These are phyloP conservation scores for Alternaria triticina DNA, from an alignment of 2,329 filamentous ascomycete genomes.

Conservation along the genomic window DNA sequence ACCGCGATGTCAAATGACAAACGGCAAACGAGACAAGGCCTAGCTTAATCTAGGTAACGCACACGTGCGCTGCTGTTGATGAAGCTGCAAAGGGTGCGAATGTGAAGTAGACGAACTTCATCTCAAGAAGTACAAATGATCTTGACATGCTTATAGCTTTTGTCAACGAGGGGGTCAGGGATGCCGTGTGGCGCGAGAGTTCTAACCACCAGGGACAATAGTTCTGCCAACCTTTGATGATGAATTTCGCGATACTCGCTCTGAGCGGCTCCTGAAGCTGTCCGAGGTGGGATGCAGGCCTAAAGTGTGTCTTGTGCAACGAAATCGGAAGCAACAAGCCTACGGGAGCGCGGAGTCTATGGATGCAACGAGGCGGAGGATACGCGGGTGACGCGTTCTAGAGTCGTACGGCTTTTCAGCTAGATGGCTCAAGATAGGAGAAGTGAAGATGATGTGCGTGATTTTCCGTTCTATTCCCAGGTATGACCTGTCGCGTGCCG, in stretches of 20 bases:
- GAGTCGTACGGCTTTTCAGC: slow-evolving; percentile 7
- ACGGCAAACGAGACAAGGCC: slow-evolving; percentile 5
- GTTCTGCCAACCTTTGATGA: slow-evolving; percentile 10
- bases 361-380: background rate
- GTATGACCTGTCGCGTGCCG: slow-evolving; percentile 1
- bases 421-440: background rate
- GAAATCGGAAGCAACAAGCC: background rate
- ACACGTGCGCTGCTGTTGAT: slow-evolving; percentile 19
- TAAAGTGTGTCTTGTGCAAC: slow-evolving; percentile 3
- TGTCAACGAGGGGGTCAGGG: slow-evolving; percentile 7
- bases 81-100: slow-evolving; percentile 10
- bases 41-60: slow-evolving; percentile 19
- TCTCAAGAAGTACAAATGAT: slow-evolving; percentile 10
- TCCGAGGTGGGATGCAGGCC: slow-evolving; percentile 15
- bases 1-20: slow-evolving; percentile 8
- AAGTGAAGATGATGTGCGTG: background rate
- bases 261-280: background rate
- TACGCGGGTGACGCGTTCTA: slow-evolving; percentile 7
- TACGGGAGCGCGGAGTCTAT: background rate
- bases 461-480: background rate
- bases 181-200: slow-evolving; percentile 12
- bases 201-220: slow-evolving; percentile 14
- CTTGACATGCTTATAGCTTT: slow-evolving; percentile 3
- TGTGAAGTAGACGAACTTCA: slow-evolving; percentile 11
- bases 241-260: background rate